Percentiles rank a stretch among this genome's conserved stretches.
Conservation (phyloP, 78 protist genomes). For the Pigoraptor vietnamica region DNA sequence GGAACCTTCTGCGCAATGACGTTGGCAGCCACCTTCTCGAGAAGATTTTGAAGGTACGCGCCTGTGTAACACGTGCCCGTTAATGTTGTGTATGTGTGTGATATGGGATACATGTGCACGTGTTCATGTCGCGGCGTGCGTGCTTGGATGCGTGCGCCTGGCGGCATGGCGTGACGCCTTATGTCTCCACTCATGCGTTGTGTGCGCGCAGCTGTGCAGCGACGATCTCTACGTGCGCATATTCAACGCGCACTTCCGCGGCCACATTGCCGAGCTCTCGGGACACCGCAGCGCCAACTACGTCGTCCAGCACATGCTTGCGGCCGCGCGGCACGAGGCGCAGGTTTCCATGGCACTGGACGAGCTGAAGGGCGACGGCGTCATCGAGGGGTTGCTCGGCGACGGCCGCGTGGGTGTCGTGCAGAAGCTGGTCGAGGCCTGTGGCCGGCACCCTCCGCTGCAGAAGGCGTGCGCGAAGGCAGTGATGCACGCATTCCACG, state of each 20-base stretch:
- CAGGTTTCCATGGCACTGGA: neutral
- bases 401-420: slow-evolving; percentile 10
- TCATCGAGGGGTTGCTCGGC: neutral
- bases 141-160: no score
- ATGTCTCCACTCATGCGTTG: no score
- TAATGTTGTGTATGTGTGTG: no score
- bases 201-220: neutral
- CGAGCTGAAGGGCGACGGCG: neutral
- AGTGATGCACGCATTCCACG: neutral
- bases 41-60: neutral
- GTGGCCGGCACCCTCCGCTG: neutral
- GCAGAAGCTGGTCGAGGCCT: neutral
- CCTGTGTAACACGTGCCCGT: no score
- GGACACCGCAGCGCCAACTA: slow-evolving; percentile 1
- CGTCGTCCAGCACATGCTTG: slow-evolving; percentile 7
- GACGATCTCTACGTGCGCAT: neutral
- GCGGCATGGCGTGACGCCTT: no score
- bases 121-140: no score
- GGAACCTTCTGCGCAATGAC: neutral
- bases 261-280: neutral
- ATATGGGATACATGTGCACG: no score
- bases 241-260: slow-evolving; percentile 7
- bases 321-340: neutral
- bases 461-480: neutral
- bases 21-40: slow-evolving; percentile 7